Evolutionary conservation across 495 filamentous ascomycete genomes (phyloP).

Genomic region (Tuber calosporum): DNA sequence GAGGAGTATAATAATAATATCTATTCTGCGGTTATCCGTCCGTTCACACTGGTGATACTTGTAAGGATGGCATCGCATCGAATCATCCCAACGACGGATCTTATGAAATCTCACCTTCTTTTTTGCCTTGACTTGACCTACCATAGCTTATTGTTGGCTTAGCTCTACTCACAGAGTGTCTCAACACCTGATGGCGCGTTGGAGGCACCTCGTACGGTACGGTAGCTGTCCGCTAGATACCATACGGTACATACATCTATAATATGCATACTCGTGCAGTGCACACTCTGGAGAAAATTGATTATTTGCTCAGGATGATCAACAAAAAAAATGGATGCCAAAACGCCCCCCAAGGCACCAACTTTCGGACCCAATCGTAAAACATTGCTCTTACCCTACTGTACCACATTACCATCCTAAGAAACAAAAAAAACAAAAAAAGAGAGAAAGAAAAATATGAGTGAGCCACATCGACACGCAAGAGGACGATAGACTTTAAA

Average conservation of each 20-base stretch:
- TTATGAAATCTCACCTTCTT: neutral
- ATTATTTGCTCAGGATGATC: neutral
- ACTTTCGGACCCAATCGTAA: neutral
- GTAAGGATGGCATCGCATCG: neutral
- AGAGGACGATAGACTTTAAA: conserved; percentile 20
- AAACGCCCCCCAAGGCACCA: conserved; percentile 2
- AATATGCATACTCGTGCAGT: neutral
- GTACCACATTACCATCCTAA: conserved; percentile 29
- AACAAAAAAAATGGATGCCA: neutral
- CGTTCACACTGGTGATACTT: neutral
- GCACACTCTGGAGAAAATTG: neutral
- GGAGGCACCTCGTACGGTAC: neutral
- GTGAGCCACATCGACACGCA: conserved; percentile 8
- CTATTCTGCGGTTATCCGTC: neutral
- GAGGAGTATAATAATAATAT: too few relatives aligned
- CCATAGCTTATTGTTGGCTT: too few relatives aligned
- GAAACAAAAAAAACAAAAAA: conserved; percentile 19
- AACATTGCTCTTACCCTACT: neutral
- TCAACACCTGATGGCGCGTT: neutral
- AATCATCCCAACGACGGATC: neutral
- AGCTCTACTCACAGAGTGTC: neutral
- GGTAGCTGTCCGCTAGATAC: neutral
- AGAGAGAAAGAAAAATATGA: conserved; percentile 10
- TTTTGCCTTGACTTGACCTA: neutral
- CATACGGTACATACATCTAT: too few relatives aligned